phyloP scores from a whole-genome alignment of 306 rosid genomes.

The Pyrus pyrifolia region DNA sequence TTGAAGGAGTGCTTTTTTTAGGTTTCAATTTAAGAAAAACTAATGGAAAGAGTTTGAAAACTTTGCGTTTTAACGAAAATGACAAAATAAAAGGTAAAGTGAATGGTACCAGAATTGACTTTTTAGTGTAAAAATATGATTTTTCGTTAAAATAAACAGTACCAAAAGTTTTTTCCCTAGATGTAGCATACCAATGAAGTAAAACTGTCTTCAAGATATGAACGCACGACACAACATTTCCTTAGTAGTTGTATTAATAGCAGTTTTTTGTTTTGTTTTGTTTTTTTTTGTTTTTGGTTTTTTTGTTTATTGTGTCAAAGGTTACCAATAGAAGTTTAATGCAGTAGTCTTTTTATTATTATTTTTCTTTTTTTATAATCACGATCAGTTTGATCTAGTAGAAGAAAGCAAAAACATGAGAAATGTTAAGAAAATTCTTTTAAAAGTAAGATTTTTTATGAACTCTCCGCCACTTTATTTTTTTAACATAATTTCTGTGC shows the following conservation, averaged over 20 bases:
- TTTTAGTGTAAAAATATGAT: no score
- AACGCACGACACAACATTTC: background rate
- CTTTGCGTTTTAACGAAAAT: no score
- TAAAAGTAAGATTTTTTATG: no score
- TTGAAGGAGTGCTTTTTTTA: background rate
- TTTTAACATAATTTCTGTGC: no score
- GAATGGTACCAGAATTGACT: no score
- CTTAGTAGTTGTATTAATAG: background rate
- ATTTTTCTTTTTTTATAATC: no score
- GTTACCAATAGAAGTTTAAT: background rate
- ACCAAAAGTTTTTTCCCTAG: rapidly evolving
- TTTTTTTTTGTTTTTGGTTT: background rate
- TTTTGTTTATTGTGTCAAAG: no score
- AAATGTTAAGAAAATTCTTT: no score
- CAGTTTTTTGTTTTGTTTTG: background rate
- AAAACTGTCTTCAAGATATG: background rate
- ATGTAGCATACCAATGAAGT: background rate
- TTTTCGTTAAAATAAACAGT: no score
- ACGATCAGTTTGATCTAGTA: background rate
- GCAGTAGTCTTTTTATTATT: background rate
- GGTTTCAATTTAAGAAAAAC: background rate
- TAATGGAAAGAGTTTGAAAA: no score
- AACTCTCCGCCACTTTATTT: no score
- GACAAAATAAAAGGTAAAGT: no score
- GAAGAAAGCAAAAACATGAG: background rate